Evolutionary conservation across 371 early-diverging fungal genomes (phyloP), one percentile per base, ranked within the genome.

Genomic region (Haplosporangium sp.): DNA sequence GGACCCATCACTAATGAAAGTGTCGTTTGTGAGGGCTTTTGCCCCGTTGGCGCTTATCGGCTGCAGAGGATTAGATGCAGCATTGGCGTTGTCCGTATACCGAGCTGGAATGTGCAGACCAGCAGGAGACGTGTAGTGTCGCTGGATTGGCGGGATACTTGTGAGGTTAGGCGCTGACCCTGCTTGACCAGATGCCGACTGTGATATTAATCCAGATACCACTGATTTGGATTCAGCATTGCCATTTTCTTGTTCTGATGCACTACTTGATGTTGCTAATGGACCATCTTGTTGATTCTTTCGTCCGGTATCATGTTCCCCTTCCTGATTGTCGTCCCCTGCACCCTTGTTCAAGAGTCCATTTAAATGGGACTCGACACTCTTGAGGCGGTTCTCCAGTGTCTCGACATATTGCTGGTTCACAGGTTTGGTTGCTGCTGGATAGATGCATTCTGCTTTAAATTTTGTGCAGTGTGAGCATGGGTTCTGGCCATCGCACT

Each of bases 401-500:
- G 65, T 58, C 13, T 75, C 73, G 23, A 82, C 82, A 42, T 81
- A 80, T 45, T 76, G 73, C 8, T 71, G 71, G 46, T 67, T 77
- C 7, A 67, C 64, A 10, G 77, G 77, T 20, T 77, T 77, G 68
- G 64, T 71, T 0, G 72, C 77, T 8, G 47, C 61, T 16, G 86
- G 86, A 59, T 89, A 89, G 37, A 83, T 62, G 65, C 89, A 89
- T 6, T 72, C 59, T 0, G 77, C 83, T 6, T 59, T 69, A 23
- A 83, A 81, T 50, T 86, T 86, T 72, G 80, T 75, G 62, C 90
- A 90, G 74, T 85, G 86, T 1, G 86, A 79, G 67, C 90, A 90
- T 18, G 90, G 90, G 20, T 82, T 83, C 62, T 86, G 86, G 12
- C 89, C 89, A 73, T 89, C 84, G 51, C 89, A 89, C 72, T 87